Evolutionary conservation across 1,139 yeast species (phyloP).

Genomic region (Nematodospora anomalae): DNA sequence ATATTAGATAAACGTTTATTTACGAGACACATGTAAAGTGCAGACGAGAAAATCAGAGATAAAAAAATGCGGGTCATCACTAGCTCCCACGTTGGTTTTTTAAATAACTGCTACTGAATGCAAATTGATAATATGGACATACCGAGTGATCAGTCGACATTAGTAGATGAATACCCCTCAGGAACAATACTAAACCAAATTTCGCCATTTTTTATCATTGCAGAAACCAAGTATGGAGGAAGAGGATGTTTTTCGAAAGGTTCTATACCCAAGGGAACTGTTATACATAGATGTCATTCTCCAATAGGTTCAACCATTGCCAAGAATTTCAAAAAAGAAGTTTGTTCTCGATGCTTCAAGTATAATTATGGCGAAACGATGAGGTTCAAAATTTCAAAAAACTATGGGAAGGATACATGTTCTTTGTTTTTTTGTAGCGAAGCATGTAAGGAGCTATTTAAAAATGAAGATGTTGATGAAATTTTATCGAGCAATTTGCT

Average conservation of each 20-base stretch:
- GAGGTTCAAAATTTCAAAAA: constrained; percentile 41
- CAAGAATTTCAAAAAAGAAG: constrained; percentile 63
- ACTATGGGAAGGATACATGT: constrained; percentile 56
- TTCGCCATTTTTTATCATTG: constrained; percentile 37
- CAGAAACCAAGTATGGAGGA: constrained; percentile 55
- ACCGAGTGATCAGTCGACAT: constrained; percentile 10
- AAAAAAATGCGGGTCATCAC: neutral
- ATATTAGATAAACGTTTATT: neutral
- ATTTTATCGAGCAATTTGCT: constrained; percentile 26
- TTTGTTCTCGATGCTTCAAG: constrained; percentile 55
- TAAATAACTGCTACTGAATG: neutral
- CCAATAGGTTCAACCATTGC: constrained; percentile 52
- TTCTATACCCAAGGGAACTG: constrained; percentile 41
- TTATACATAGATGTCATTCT: constrained; percentile 36
- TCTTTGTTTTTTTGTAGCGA: constrained; percentile 57
- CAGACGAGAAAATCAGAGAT: neutral
- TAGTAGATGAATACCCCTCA: constrained; percentile 9
- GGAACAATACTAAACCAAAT: constrained; percentile 13
- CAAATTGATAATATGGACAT: neutral
- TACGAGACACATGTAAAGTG: neutral
- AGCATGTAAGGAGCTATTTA: constrained; percentile 41
- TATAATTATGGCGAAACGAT: constrained; percentile 52
- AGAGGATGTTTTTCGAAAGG: constrained; percentile 60
- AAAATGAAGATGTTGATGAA: constrained; percentile 25
- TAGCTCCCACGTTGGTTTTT: neutral